These are phyloP conservation scores for Pythium vanterpoolii DNA, from an alignment of 352 stramenopile species.

Conservation along the genomic window DNA sequence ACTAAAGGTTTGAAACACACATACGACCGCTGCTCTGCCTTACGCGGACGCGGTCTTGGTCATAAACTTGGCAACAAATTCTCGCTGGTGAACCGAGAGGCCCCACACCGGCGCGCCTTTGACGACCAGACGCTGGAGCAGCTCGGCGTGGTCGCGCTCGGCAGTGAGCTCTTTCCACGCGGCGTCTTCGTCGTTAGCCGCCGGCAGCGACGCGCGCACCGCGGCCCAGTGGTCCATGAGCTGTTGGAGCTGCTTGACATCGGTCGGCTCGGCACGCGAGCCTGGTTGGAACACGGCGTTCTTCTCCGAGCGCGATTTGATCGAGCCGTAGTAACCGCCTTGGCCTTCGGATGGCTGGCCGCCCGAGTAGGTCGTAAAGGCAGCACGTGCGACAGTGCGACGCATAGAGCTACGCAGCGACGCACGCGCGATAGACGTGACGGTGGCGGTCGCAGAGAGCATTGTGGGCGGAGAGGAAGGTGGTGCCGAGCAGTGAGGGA, in stretches of 20 bases:
- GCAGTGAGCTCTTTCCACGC: constrained; percentile 40
- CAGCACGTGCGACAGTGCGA: constrained; percentile 1
- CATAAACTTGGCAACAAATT: constrained; percentile 64
- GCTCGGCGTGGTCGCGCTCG: constrained; percentile 34
- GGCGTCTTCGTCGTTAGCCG: constrained; percentile 8
- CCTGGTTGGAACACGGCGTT: constrained; percentile 59
- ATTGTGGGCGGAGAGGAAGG: neutral
- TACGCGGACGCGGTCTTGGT: constrained; percentile 12
- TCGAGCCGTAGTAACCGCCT: constrained; percentile 88
- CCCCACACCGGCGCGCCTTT: constrained; percentile 74
- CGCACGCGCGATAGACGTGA: constrained; percentile 8
- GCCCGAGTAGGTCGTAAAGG: constrained; percentile 83
- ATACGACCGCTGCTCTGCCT: neutral
- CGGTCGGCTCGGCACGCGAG: constrained; percentile 57
- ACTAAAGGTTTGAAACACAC: no score
- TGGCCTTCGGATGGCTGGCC: constrained; percentile 87
- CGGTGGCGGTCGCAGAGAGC: constrained; percentile 4
- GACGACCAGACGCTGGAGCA: constrained; percentile 66
- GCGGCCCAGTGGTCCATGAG: constrained; percentile 61
- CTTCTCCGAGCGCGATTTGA: constrained; percentile 74
- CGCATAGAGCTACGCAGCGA: neutral
- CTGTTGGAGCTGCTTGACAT: constrained; percentile 50
- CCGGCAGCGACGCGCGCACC: constrained; percentile 30
- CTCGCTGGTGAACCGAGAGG: constrained; percentile 63
- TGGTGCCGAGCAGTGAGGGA: neutral